Percentiles rank a stretch among this genome's conserved stretches.
Evolutionary conservation across 2,329 filamentous ascomycete species (phyloP).

Genomic region (Torrubiellomyces zombiae): DNA sequence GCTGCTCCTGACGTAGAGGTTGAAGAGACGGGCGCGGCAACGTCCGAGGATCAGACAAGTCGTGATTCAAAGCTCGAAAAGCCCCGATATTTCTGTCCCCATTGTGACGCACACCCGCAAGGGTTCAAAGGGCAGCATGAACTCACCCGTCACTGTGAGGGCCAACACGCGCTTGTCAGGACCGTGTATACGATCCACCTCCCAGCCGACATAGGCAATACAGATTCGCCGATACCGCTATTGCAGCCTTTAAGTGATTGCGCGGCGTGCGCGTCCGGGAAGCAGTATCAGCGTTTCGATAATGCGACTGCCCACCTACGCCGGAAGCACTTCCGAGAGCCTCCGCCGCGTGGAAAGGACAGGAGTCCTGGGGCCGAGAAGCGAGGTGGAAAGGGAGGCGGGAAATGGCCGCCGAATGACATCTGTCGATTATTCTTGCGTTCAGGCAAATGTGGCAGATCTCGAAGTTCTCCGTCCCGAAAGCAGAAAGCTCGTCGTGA

Average conservation of each 20-base stretch:
- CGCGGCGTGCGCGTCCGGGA: slow-evolving; percentile 62
- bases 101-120: slow-evolving; percentile 55
- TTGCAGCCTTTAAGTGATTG: slow-evolving; percentile 58
- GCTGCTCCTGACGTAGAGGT: no score
- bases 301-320: slow-evolving; percentile 86
- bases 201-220: slow-evolving; percentile 24
- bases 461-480: no score
- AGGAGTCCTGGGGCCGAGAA: slow-evolving; percentile 25
- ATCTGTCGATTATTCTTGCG: no score
- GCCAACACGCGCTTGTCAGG: slow-evolving; percentile 42
- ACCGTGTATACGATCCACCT: slow-evolving; percentile 44
- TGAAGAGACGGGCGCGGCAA: no score
- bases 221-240: slow-evolving; percentile 27
- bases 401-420: slow-evolving; percentile 37
- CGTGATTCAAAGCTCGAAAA: slow-evolving; percentile 53
- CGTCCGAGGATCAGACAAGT: no score
- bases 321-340: slow-evolving; percentile 70
- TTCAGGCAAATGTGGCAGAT: no score
- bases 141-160: slow-evolving; percentile 47
- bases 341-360: slow-evolving; percentile 28
- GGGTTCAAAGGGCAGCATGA: slow-evolving; percentile 83
- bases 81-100: slow-evolving; percentile 51
- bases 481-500: no score
- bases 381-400: slow-evolving; percentile 36
- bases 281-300: slow-evolving; percentile 82